phyloP scores from a whole-genome alignment of 176 grass and related monocot species.

The Oryza punctata region DNA sequence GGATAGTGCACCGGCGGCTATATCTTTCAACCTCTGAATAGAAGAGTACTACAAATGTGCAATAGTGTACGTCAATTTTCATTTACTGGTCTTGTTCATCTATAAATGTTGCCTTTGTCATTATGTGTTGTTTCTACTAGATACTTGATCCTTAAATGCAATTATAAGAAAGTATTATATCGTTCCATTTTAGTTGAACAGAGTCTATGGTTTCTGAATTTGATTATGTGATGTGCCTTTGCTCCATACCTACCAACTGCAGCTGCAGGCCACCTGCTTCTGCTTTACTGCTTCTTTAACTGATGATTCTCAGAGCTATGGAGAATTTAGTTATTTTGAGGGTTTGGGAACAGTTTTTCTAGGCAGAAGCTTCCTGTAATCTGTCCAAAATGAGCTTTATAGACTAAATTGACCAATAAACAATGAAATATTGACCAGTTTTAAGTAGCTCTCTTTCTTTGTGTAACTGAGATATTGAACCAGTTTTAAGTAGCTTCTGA shows the following conservation, averaged over 20 bases:
- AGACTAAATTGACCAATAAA: background rate
- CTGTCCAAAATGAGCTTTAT: background rate
- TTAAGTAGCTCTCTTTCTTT: background rate
- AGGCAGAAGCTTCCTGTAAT: background rate
- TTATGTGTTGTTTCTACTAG: background rate
- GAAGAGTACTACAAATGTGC: slow-evolving; percentile 11
- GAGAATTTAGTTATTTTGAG: background rate
- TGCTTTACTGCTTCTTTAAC: background rate
- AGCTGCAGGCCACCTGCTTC: background rate
- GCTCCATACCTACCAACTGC: background rate
- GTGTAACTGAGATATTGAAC: slow-evolving; percentile 2
- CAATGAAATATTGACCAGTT: background rate
- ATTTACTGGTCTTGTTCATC: slow-evolving; percentile 11
- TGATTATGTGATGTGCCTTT: slow-evolving; percentile 4
- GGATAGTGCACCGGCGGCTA: slow-evolving; percentile 49
- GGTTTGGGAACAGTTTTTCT: background rate
- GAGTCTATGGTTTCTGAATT: background rate
- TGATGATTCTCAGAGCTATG: background rate
- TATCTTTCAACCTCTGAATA: slow-evolving; percentile 14
- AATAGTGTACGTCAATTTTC: slow-evolving; percentile 3
- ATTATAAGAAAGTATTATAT: background rate
- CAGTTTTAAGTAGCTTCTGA: background rate
- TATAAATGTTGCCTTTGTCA: background rate
- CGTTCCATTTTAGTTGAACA: background rate
- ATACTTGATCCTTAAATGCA: slow-evolving; percentile 5